phyloP scores from a whole-genome alignment of 345 rosid genomes.

The Dimocarpus longan region DNA sequence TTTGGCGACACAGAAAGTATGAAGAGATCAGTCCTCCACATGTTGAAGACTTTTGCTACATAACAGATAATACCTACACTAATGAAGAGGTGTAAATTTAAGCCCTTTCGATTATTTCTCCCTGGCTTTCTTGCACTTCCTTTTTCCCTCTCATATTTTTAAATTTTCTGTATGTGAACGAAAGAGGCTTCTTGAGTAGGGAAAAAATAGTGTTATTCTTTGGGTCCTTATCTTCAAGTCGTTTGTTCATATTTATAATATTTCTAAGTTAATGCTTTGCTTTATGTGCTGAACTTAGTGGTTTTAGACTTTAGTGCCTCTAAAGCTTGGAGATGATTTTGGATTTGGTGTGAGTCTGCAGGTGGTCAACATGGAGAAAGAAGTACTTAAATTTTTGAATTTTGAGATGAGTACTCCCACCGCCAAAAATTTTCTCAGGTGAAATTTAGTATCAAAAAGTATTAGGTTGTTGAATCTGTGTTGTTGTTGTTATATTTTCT shows the following conservation, averaged over 20 bases:
- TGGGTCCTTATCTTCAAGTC: background rate
- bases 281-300: background rate
- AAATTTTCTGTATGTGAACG: background rate
- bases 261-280: background rate
- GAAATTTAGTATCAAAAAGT: conserved; percentile 15
- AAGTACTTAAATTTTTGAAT: conserved; percentile 48
- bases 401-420: conserved; percentile 73
- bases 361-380: conserved; percentile 67
- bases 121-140: no score
- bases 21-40: conserved; percentile 74
- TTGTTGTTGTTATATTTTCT: background rate
- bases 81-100: conserved; percentile 44
- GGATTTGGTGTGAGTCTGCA: conserved; percentile 24
- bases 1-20: conserved; percentile 49
- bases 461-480: background rate
- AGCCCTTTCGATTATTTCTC: no score
- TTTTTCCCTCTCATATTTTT: background rate
- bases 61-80: conserved; percentile 72
- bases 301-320: background rate
- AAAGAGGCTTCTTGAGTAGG: background rate
- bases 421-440: conserved; percentile 56
- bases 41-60: conserved; percentile 69
- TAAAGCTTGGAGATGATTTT: conserved; percentile 11
- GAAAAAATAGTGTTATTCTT: background rate
- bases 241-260: background rate